Conservation (phyloP, 2,329 filamentous ascomycete genomes). For the Emericellopsis cladophorae region DNA sequence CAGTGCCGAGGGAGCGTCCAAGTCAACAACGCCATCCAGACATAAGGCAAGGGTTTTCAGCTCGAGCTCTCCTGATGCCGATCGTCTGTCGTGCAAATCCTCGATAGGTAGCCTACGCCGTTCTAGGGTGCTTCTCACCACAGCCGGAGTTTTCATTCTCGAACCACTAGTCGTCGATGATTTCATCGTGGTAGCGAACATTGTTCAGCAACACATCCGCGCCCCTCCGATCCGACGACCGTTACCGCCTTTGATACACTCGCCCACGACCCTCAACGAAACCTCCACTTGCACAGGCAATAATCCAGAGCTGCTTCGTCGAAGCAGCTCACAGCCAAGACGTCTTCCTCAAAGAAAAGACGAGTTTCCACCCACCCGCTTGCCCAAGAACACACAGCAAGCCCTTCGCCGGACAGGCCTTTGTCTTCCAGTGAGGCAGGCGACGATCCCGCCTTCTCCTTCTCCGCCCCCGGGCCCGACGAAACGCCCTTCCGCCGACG, state of each 20-base stretch:
- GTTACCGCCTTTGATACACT: conserved; percentile 5
- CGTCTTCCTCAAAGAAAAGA: conserved; percentile 64
- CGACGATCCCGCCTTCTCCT: conserved; percentile 37
- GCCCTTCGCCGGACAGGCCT: conserved; percentile 30
- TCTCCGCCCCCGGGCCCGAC: conserved; percentile 26
- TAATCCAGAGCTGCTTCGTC: conserved; percentile 35
- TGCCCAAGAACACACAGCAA: conserved; percentile 26
- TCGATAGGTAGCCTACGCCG: too few species aligned
- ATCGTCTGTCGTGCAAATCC: too few species aligned
- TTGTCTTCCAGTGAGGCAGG: conserved; percentile 40
- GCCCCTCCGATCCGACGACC: conserved; percentile 2
- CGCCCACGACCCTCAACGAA: not conserved
- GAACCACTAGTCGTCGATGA: too few species aligned
- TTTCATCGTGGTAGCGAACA: too few species aligned
- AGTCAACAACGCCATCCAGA: too few species aligned
- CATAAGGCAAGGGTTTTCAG: too few species aligned
- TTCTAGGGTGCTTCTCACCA: too few species aligned
- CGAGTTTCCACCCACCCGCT: conserved; percentile 42
- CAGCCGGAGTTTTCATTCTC: too few species aligned
- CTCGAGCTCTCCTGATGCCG: too few species aligned
- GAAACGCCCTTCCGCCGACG: conserved; percentile 25
- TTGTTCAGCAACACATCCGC: not conserved
- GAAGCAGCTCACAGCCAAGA: conserved; percentile 56
- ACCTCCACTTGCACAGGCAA: not conserved
- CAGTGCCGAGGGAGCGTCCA: too few species aligned